Evolutionary conservation across 306 rosid genomes (phyloP), one percentile per base, ranked within the genome.

Genomic region (Dryas drummondii): DNA sequence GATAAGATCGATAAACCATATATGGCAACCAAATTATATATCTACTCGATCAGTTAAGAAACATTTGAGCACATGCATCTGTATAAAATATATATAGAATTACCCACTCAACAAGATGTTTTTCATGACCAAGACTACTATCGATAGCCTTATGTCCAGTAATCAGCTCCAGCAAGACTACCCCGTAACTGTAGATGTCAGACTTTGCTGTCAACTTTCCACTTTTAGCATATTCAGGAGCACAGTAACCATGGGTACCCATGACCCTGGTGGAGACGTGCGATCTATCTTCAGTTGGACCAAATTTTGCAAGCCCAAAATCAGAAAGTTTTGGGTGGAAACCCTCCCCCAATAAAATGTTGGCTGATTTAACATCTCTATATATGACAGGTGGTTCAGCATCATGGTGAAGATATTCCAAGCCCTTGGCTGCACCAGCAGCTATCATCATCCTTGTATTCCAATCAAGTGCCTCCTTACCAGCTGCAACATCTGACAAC

Each of bases 201-300:
- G 88, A 84, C 79, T 86, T 92, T 77, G 69, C 64, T 4, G 92
- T 87, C 76, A 90, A 77, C 70, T 77, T 89, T 55, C 97, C 94
- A 27, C 80, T 85, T 53, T 76, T 72, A 41, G 90, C 90, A 81
- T 92, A 88, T 78, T 89, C 96, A 7, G 96, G 93, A 9, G 93
- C 96, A 72, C 93, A 92, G 71, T 89, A 92, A 49, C 97, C 97
- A 46, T 83, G 76, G 7, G 96, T 89, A 71, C 93, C 97, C 93
- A 89, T 85, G 48, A 89, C 97, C 76, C 93, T 88, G 7, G 96
- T 86, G 72, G 89, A 81, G 62, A 91, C 92, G 57, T 80, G 89
- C 0, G 91, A 83, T n/a, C 78, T 79, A 6, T 85, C 93, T 57
- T 89, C 93, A 0, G 83, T 85, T 8, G 96, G 93, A 66, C 92